Percentiles rank a stretch among this genome's conserved stretches.
Conservation (phyloP, 2,329 filamentous ascomycete genomes). For the Pseudocercospora cruenta region DNA sequence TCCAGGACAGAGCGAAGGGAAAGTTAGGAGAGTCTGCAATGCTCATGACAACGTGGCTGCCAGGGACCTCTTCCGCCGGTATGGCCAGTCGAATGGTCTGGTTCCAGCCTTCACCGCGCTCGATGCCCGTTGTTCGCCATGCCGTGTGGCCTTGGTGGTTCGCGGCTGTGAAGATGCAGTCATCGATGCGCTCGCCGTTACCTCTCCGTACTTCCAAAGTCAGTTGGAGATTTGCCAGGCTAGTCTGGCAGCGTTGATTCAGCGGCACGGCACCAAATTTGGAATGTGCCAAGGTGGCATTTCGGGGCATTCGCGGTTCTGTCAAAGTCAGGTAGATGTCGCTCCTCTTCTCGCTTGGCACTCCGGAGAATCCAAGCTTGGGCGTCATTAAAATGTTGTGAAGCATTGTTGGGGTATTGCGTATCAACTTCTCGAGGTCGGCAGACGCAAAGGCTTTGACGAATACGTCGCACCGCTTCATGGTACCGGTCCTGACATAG, state of each 20-base stretch:
- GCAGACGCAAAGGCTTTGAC: conserved; percentile 75
- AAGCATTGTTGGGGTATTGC: conserved; percentile 83
- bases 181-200: conserved; percentile 79
- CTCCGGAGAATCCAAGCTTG: conserved; percentile 92
- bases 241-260: conserved; percentile 58
- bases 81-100: conserved; percentile 84
- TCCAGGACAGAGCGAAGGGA: conserved; percentile 88
- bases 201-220: conserved; percentile 84
- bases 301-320: conserved; percentile 74
- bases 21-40: conserved; percentile 83
- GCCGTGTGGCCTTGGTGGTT: conserved; percentile 78
- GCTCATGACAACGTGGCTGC: conserved; percentile 86
- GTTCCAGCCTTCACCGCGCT: conserved; percentile 81
- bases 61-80: conserved; percentile 75
- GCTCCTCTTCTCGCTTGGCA: conserved; percentile 82
- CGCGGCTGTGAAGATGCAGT: conserved; percentile 84
- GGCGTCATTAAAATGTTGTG: conserved; percentile 78
- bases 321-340: conserved; percentile 93
- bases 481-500: conserved; percentile 54
- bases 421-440: conserved; percentile 80
- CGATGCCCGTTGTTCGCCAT: conserved; percentile 82
- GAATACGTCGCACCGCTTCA: conserved; percentile 78
- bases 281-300: conserved; percentile 65
- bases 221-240: conserved; percentile 78
- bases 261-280: conserved; percentile 81